These are phyloP conservation scores for Alisma plantagoaquatica DNA, from an alignment of 106 monocot genomes.

Conservation along the genomic window DNA sequence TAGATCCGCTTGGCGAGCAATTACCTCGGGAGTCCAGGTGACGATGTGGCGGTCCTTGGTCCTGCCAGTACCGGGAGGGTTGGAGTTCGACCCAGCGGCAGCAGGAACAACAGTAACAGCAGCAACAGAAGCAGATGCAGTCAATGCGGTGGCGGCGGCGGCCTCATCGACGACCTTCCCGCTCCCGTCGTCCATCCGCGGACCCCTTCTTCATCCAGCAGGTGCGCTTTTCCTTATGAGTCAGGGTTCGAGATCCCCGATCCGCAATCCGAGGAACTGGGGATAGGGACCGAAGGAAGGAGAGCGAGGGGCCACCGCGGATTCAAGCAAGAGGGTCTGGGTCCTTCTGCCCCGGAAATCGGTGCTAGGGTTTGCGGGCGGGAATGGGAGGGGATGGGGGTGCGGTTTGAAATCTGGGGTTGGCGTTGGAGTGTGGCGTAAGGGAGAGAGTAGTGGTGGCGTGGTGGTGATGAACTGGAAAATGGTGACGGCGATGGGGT, in stretches of 20 bases:
- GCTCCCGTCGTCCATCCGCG: not conserved
- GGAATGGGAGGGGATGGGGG: too few species aligned
- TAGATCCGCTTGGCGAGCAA: too few species aligned
- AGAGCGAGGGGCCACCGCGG: too few species aligned
- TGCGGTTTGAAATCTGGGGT: too few species aligned
- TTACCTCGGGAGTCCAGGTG: constrained; percentile 29
- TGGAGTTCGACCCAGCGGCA: not conserved
- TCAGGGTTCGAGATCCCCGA: not conserved
- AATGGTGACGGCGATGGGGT: too few species aligned
- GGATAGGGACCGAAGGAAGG: too few species aligned
- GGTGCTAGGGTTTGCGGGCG: too few species aligned
- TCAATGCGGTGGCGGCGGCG: not conserved
- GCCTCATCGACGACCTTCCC: not conserved
- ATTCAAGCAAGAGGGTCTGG: not conserved
- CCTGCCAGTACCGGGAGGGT: not conserved
- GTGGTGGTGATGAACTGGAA: too few species aligned
- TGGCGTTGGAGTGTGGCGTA: too few species aligned
- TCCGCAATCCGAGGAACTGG: too few species aligned
- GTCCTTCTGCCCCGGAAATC: not conserved
- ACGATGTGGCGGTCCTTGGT: constrained; percentile 48
- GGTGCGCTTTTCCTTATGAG: not conserved
- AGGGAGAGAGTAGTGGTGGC: too few species aligned
- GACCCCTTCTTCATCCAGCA: not conserved
- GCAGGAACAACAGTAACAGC: not conserved
- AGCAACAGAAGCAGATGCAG: too few species aligned